Evolutionary conservation across 345 rosid species (phyloP), one percentile per base, ranked within the genome.

Genomic region (Aethionema arabicum): DNA sequence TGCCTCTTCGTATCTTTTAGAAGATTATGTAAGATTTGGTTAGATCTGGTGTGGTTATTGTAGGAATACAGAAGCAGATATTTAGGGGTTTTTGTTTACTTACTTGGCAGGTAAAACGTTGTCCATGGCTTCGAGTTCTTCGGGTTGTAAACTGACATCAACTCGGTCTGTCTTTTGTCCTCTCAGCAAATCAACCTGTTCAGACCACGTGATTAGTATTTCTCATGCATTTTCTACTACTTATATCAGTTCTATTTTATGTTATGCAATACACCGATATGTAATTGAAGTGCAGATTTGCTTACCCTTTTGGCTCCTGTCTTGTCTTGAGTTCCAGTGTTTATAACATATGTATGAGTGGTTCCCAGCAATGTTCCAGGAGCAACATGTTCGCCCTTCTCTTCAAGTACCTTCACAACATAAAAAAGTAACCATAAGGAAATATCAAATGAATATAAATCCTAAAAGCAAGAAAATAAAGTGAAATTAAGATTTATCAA

Each of bases 301-400:
- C 89, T 87, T 76, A 90, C 99, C 89, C 99, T 84, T 79, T 90
- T 95, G 33, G 84, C 97, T 48, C 74, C 90, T 0, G 86, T 46
- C 74, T 87, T 90, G 59, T 95, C 97, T 71, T 90, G 97, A 33
- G 86, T 69, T 27, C 86, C 96, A 45, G 82, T 81, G 71, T 74
- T 79, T 49, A 90, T 81, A 66, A 85, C 82, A 27, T 84, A 93
- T 79, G 97, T 93, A 75, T 87, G 96, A 8, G 90, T 59, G 63
- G 99, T 90, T 70, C 97, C 99, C 77, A 93, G 85, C 55, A 93
- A 64, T 44, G 95, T 83, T 64, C 99, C 99, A 47, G 95, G 82
- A 60, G 88, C 89, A 80, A 88, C 77, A 65, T 59, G 78, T 78
- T 86, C 96, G 71, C 78, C 85, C 67, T 90, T 88, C 67, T 88